Base-by-base conservation (phyloP, 257 asterid genomes). In the Ballota nigra region DNA sequence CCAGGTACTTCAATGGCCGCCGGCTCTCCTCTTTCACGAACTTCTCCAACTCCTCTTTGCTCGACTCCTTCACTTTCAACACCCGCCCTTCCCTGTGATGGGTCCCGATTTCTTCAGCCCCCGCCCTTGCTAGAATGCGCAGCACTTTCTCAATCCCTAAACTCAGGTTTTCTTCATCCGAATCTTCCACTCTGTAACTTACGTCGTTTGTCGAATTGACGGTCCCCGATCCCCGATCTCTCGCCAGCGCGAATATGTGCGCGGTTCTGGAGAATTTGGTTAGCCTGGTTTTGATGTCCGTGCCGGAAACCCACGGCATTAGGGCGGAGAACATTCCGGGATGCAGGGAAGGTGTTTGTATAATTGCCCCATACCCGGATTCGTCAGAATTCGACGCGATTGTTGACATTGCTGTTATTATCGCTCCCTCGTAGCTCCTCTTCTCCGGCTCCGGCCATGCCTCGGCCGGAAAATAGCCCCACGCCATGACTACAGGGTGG, bases 71-170 rank as follows among this genome's bases (percentile, higher is more conserved):
- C 78, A 85, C 96, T 3, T 73, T 88, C 60, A 93, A 47, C 6
- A 72, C 84, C 68, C 60, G 62, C 33, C 98, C 98, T 1, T 18
- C 22, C 6, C 24, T 15, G 58, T 93, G 80, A 28, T 89, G 96
- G 4, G 94, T 93, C 64, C 97, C 97, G 4, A 93, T 88, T 70
- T 90, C 98, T 43, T 90, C 96, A 0, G 98, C 98, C 8, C 98
- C 98, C 0, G 96, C 93, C 0, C 83, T 85, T 0, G 89, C 96
- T 63, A 93, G 36, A 28, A 93, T 86, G 80, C 94, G 79, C 62
- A 93, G 56, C 0, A 80, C 85, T 20, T 63, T 87, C 66, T 87
- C 98, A 0, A 90, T 8, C 7, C 98, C 98, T 4, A 4, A 77
- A 26, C 86, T 78, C 51, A 91, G 24, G 15, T 80, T 86, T 6